Percentiles rank a stretch among this genome's conserved stretches.
Evolutionary conservation across 495 filamentous ascomycete genomes (phyloP).

Genomic region (Penicillium antarcticum): DNA sequence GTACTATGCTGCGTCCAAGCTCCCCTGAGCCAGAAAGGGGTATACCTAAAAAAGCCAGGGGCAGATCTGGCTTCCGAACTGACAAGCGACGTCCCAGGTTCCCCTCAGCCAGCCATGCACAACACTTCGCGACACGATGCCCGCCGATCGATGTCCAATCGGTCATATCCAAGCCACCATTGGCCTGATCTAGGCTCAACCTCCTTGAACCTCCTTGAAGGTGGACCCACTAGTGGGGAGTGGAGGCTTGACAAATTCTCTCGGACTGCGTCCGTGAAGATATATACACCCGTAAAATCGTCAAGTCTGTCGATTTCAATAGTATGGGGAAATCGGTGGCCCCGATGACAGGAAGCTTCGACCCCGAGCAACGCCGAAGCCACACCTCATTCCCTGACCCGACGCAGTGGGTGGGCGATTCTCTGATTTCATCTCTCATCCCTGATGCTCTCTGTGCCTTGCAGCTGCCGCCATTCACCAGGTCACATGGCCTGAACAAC

Average conservation of each 20-base stretch:
- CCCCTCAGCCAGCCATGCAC: conserved; percentile 34
- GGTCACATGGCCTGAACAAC: not conserved
- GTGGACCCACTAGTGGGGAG: not conserved
- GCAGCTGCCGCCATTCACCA: conserved; percentile 1
- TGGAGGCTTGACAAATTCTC: conserved; percentile 5
- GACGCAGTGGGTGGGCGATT: not conserved
- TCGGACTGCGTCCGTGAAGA: conserved; percentile 1
- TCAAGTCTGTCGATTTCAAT: not conserved
- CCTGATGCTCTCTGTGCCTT: not conserved
- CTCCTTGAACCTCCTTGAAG: not conserved
- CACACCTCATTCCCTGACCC: not conserved
- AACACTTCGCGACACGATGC: conserved; percentile 18
- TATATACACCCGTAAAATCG: too few species aligned
- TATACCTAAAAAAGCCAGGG: conserved; percentile 14
- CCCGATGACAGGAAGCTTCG: conserved; percentile 10
- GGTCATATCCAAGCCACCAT: conserved; percentile 5
- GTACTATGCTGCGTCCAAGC: not conserved
- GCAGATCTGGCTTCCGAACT: conserved; percentile 20
- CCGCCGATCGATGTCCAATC: conserved; percentile 19
- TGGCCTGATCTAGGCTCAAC: conserved; percentile 15
- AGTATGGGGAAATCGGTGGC: conserved; percentile 10
- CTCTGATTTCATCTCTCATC: not conserved
- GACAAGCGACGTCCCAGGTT: conserved; percentile 23
- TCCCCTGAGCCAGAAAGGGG: conserved; percentile 1
- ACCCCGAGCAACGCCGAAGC: conserved; percentile 21